Evolutionary conservation across 2,329 filamentous ascomycete genomes (phyloP), one percentile per base, ranked within the genome.

Genomic region (Verticillium dahliae): DNA sequence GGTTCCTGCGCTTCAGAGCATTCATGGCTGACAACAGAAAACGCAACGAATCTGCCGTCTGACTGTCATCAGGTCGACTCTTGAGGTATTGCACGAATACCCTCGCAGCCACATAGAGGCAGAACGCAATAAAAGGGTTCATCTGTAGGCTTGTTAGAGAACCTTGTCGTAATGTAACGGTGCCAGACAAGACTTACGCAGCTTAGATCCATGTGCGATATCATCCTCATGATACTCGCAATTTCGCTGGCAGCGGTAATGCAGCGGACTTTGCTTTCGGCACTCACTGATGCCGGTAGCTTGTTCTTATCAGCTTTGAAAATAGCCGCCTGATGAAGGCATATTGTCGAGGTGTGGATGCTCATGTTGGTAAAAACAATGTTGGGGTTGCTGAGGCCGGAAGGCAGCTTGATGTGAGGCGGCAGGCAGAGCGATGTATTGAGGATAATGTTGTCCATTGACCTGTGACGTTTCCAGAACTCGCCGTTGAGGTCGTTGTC

Each of bases 21-120:
- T 92, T 90, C 87, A 99, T 96, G 5, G 94, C 93, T 22, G 89
- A 88, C 2, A 98, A 82, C 15, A 98, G 82, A 72, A 99, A 98
- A 61, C 93, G 88, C n/a, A 98, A 78, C 0, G 92, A 93, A 61
- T 94, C 89, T 18, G 81, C 86, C 66, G 86, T 90, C 73, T 86
- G 90, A 70, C 82, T 86, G 73, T 98, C 94, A 35, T 94, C 89
- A 0, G 93, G 92, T n/a, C 90, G 84, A 61, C 90, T 95, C 75
- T 96, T 97, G n/a, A 98, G 81, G 70, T 96, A 97, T 72, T 98
- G 94, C 7, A 98, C 89, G 70, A 98, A 98, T 0, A 98, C 94
- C 59, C 95, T 86, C 27, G 94, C 91, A 11, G 94, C 90, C n/a
- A 98, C 93, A 69, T 97, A 98, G 54, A 99, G 83, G 71, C 92